These are phyloP conservation scores for Aspergillus kassunensis DNA, from an alignment of 495 filamentous ascomycete species.

Conservation along the genomic window DNA sequence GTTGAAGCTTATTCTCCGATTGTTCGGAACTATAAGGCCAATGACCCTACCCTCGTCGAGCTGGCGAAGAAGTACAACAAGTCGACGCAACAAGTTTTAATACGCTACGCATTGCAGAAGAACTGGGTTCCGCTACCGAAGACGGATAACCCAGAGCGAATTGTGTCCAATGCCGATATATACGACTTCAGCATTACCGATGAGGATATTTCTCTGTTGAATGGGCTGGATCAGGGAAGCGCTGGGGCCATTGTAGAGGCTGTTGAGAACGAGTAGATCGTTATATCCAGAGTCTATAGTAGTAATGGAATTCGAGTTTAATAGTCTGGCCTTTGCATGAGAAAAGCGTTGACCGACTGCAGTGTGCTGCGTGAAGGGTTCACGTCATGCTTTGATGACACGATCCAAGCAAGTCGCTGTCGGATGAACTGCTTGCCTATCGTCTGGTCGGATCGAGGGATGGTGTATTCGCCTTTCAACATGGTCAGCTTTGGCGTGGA, in stretches of 20 bases:
- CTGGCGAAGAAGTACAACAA: slow-evolving; percentile 51
- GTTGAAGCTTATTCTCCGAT: slow-evolving; percentile 66
- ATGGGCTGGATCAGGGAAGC: slow-evolving; percentile 61
- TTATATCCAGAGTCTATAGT: slow-evolving; percentile 3
- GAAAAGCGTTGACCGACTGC: slow-evolving; percentile 81
- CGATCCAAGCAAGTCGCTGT: slow-evolving; percentile 71
- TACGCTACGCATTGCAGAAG: slow-evolving; percentile 60
- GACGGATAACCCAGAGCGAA: slow-evolving; percentile 58
- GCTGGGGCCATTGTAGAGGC: slow-evolving; percentile 51
- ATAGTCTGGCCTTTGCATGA: slow-evolving; percentile 58
- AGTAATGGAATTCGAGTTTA: slow-evolving; percentile 18
- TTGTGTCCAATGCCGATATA: slow-evolving; percentile 62
- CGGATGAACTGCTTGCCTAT: slow-evolving; percentile 75
- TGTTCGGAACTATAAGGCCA: slow-evolving; percentile 57
- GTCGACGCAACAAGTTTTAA: slow-evolving; percentile 49
- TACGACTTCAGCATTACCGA: slow-evolving; percentile 60
- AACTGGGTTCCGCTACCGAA: slow-evolving; percentile 72
- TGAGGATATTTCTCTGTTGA: slow-evolving; percentile 60
- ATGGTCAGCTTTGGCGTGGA: slow-evolving; percentile 2
- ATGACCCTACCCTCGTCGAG: slow-evolving; percentile 49
- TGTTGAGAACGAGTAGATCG: slow-evolving; percentile 42
- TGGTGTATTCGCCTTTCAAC: slow-evolving; percentile 30
- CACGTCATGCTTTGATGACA: slow-evolving; percentile 64
- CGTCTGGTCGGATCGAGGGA: slow-evolving; percentile 22
- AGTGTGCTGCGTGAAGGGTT: slow-evolving; percentile 79